Percentiles rank a stretch among this genome's conserved stretches.
Conservation (phyloP, 371 early-diverging fungal species). For the Zychaea mexicana region DNA sequence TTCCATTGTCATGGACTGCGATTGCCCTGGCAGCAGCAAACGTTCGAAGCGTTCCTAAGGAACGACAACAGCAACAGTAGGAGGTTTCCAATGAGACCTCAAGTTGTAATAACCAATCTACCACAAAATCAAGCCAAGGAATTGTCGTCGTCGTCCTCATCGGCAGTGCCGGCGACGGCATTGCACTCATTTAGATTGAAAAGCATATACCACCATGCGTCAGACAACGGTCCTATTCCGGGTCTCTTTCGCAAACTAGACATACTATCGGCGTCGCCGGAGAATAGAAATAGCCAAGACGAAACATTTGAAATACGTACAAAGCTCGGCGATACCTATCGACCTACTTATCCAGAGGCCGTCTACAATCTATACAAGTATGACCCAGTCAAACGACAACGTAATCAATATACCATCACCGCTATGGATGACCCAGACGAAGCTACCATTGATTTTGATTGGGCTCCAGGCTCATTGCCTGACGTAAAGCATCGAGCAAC, state of each 20-base stretch:
- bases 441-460: constrained; percentile 8
- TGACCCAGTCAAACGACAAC: neutral
- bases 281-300: constrained; percentile 6
- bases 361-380: constrained; percentile 4
- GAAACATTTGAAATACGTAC: neutral
- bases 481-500: constrained; percentile 75
- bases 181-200: constrained; percentile 18
- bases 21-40: neutral
- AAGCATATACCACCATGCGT: constrained; percentile 45
- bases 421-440: neutral
- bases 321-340: neutral
- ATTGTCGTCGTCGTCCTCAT: neutral
- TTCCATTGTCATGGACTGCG: neutral
- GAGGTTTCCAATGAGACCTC: neutral
- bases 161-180: neutral
- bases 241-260: constrained; percentile 50
- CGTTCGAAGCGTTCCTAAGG: neutral
- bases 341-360: neutral
- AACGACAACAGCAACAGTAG: neutral
- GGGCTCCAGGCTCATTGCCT: constrained; percentile 48
- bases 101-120: neutral
- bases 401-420: neutral
- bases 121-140: neutral
- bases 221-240: constrained; percentile 37
- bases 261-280: constrained; percentile 10